A percentile compares a stretch with the other conserved stretches of the same genome.
phyloP scores from a whole-genome alignment of 169 alveolate species.

The Toxoplasma gondii region DNA sequence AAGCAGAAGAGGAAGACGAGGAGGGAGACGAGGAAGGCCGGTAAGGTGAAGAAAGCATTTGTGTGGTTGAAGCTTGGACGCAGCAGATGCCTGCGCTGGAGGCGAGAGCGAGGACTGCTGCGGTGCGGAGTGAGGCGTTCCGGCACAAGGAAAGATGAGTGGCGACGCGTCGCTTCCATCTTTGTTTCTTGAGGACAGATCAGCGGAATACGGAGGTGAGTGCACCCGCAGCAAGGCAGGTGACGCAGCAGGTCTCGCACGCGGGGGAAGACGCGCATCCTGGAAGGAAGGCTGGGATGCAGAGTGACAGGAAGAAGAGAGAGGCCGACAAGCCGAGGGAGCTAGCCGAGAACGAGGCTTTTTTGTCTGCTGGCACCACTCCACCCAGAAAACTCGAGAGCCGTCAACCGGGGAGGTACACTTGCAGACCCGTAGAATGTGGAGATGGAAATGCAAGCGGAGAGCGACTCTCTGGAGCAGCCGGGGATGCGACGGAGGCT shows the following conservation, averaged over 20 bases:
- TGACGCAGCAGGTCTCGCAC: background rate
- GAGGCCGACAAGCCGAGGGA: background rate
- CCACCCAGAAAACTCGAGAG: too few species aligned
- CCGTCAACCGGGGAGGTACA: too few species aligned
- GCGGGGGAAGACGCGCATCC: background rate
- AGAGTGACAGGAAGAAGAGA: background rate
- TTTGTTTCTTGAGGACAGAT: background rate
- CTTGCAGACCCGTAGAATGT: too few species aligned
- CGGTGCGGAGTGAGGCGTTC: background rate
- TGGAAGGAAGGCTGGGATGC: background rate
- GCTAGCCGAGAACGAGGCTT: too few species aligned
- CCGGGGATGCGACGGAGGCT: too few species aligned
- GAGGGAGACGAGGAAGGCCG: background rate
- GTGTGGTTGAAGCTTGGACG: background rate
- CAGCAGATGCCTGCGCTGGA: background rate
- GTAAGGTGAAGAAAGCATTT: background rate
- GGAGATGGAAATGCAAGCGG: too few species aligned
- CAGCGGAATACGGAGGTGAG: background rate
- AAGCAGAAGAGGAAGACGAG: background rate
- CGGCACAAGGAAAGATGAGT: background rate
- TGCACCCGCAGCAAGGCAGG: background rate
- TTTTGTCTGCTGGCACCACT: too few species aligned
- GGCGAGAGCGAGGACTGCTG: background rate
- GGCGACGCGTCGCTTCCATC: background rate
- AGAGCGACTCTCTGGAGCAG: too few species aligned